Percentiles rank a stretch among this genome's conserved stretches.
Evolutionary conservation across 2,329 filamentous ascomycete genomes (phyloP).

Genomic region (Trichophyton rubrum): DNA sequence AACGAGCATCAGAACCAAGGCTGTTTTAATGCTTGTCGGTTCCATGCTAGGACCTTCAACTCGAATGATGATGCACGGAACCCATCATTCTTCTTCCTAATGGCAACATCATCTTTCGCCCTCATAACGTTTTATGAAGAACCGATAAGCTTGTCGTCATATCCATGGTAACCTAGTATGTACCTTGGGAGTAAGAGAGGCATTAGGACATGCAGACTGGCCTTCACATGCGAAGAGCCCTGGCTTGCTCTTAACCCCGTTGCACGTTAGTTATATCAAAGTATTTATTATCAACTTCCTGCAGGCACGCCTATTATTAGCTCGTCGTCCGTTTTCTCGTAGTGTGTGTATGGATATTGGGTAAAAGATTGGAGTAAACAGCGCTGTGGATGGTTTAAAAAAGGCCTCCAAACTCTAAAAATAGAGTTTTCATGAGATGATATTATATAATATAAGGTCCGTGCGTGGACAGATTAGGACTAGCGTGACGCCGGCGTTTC

Average conservation of each 20-base stretch:
- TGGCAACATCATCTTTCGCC: background rate
- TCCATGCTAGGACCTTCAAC: background rate
- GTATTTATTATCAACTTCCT: background rate
- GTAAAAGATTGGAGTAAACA: background rate
- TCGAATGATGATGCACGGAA: background rate
- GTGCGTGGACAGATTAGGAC: background rate
- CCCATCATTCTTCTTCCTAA: background rate
- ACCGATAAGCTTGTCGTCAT: background rate
- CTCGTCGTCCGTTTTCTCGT: background rate
- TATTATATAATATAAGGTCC: background rate
- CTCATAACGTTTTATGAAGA: background rate
- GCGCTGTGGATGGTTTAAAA: background rate
- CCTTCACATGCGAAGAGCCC: background rate
- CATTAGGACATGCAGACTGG: background rate
- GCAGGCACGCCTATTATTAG: slow-evolving; percentile 3
- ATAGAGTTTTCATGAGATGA: background rate
- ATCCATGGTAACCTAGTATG: background rate
- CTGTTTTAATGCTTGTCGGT: background rate
- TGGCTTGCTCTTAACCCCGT: background rate
- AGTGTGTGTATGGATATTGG: background rate
- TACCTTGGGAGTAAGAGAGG: background rate
- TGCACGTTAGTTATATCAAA: background rate
- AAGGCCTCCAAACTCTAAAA: background rate
- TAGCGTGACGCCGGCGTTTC: background rate
- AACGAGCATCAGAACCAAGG: background rate